Percentiles rank a stretch among this genome's conserved stretches.
Conservation (phyloP, 2,329 filamentous ascomycete genomes). For the Alternaria conjuncta region DNA sequence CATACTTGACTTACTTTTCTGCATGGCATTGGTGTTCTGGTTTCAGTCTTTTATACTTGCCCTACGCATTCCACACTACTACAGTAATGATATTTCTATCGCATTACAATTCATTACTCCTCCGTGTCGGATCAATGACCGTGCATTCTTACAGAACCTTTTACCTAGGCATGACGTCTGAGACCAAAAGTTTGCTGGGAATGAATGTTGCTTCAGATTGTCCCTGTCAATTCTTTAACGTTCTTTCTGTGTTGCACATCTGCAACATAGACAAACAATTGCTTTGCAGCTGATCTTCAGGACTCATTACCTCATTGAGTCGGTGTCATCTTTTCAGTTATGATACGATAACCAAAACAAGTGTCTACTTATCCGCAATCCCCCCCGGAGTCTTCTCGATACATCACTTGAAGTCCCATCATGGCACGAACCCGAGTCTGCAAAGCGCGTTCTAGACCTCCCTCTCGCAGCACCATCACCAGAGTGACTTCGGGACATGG, state of each 20-base stretch:
- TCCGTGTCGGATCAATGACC: too few species aligned
- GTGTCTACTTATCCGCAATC: not conserved
- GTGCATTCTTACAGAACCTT: too few species aligned
- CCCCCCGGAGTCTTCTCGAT: not conserved
- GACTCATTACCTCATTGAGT: not conserved
- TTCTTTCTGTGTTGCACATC: not conserved
- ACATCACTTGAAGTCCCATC: not conserved
- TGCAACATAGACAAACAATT: not conserved
- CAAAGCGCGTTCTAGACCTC: not conserved
- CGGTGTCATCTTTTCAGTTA: not conserved
- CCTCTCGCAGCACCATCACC: not conserved
- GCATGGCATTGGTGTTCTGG: not conserved
- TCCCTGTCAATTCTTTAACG: not conserved
- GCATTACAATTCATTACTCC: too few species aligned
- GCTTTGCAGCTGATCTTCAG: not conserved
- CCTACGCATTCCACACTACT: not conserved
- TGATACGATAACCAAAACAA: not conserved
- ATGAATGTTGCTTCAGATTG: not conserved
- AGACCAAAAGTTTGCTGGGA: not conserved
- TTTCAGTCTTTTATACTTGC: not conserved
- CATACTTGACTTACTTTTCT: not conserved
- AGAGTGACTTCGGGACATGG: not conserved
- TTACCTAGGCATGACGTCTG: too few species aligned
- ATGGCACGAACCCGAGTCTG: not conserved
- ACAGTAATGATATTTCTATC: not conserved